Base-by-base conservation (phyloP, 371 early-diverging fungal genomes). In the Mucor plumbeus region DNA sequence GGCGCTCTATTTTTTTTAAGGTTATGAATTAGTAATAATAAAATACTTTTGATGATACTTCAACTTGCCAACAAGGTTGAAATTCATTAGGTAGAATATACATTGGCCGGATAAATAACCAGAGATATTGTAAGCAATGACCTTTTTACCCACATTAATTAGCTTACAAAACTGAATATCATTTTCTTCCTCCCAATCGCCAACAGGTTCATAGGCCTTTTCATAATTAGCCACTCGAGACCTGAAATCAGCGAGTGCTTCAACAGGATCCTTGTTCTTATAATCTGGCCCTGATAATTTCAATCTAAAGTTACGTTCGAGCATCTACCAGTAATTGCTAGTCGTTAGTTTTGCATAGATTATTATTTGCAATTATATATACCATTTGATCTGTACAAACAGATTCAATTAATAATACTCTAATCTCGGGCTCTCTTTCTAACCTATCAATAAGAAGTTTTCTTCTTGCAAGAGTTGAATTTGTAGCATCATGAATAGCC, bases 401-500 rank as follows among this genome's bases (percentile, higher is more conserved):
- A 50, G 90, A 90, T 73, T 95, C 94, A 40, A 89, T 71, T 57
- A 88, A 72, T n/a, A 89, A 62, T 1, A 90, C 76, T 63, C 83
- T 81, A 64, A 85, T 77, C 40, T 85, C 76, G n/a, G 85, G 82
- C 71, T 87, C 85, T 43, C 74, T 73, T 72, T 86, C 73, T 33
- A 91, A 73, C 19, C 92, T 77, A 9, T 91, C 87, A 64, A 92
- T 64, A 7, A 95, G 70, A 40, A 85, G 62, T 50, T 84, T 78
- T 70, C 89, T 83, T 71, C 95, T 80, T 57, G 85, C 87, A 36
- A 85, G 64, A 0, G 94, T 94, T 13, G 95, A 91, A 71, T 95
- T 95, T 7, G 96, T 95, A 0, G 96, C 96, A 75, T 95, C 96
- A 72, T 94, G 94, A 58, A 95, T 94, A 39, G 92, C 96, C 17